A percentile compares a stretch with the other conserved stretches of the same genome.
These are phyloP conservation scores for Penicillium longicatenatum DNA, from an alignment of 495 filamentous ascomycete genomes.

Conservation along the genomic window DNA sequence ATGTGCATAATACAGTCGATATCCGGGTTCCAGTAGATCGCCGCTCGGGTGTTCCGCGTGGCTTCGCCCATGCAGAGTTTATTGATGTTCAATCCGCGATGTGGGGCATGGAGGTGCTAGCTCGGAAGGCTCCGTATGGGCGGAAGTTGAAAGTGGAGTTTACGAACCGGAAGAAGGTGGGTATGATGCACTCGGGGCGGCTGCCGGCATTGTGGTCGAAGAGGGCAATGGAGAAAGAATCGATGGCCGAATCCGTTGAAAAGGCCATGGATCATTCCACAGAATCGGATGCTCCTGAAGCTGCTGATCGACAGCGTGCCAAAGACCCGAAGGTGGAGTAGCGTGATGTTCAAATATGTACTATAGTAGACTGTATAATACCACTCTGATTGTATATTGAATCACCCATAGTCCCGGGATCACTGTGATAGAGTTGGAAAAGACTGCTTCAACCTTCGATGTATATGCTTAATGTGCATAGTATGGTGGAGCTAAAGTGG, in stretches of 20 bases:
- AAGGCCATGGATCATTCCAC: not conserved
- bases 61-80: constrained; percentile 92
- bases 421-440: too few species aligned
- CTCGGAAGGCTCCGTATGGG: constrained; percentile 61
- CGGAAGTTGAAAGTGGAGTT: constrained; percentile 69
- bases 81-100: constrained; percentile 61
- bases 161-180: constrained; percentile 29
- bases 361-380: constrained; percentile 3
- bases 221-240: not conserved
- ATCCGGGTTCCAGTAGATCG: constrained; percentile 90
- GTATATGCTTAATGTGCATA: too few species aligned
- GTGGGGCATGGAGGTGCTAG: constrained; percentile 57
- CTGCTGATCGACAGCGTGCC: not conserved
- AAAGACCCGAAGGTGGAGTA: not conserved
- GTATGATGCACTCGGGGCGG: constrained; percentile 6
- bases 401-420: not conserved
- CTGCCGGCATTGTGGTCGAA: not conserved
- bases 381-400: not conserved
- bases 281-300: not conserved
- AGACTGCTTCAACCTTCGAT: too few species aligned
- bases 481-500: not conserved
- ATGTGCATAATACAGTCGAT: constrained; percentile 71
- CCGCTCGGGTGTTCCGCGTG: constrained; percentile 80
- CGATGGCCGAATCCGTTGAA: not conserved
- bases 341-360: not conserved